Conservation (phyloP, 208 protist species). For the Acanthamoeba pearcei region DNA sequence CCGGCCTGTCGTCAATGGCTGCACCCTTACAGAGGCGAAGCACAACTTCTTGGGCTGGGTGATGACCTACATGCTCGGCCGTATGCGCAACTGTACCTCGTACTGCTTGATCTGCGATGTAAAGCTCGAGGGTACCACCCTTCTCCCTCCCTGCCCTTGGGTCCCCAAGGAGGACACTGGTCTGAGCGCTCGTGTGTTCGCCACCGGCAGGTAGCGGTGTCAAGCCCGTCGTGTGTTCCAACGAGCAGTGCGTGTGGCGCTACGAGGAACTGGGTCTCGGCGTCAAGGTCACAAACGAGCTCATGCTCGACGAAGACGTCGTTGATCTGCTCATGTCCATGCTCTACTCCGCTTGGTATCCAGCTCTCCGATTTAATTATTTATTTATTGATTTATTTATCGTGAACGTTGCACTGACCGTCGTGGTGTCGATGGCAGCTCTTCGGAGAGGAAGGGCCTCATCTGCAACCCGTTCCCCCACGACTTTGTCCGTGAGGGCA, state of each 20-base stretch:
- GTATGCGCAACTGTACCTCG: conserved; percentile 47
- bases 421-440: background rate
- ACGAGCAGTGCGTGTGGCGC: conserved; percentile 53
- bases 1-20: too few species aligned
- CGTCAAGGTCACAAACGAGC: conserved; percentile 52
- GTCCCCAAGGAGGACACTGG: too few species aligned
- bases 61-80: conserved; percentile 68
- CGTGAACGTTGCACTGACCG: too few species aligned
- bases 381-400: too few species aligned
- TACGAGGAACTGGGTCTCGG: conserved; percentile 61
- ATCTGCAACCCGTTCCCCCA: conserved; percentile 55
- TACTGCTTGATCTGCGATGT: conserved; percentile 58
- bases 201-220: background rate
- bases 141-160: too few species aligned
- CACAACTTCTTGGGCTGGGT: conserved; percentile 54
- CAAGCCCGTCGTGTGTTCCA: conserved; percentile 47
- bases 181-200: too few species aligned
- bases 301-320: conserved; percentile 34
- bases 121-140: background rate
- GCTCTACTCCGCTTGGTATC: conserved; percentile 22
- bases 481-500: background rate
- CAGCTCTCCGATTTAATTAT: too few species aligned
- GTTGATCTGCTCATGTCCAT: conserved; percentile 62
- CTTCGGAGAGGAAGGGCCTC: conserved; percentile 33
- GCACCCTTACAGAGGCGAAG: conserved; percentile 15